A percentile compares a stretch with the other conserved stretches of the same genome.
These are phyloP conservation scores for Fraxinus velutina DNA, from an alignment of 305 asterid species.

Conservation along the genomic window DNA sequence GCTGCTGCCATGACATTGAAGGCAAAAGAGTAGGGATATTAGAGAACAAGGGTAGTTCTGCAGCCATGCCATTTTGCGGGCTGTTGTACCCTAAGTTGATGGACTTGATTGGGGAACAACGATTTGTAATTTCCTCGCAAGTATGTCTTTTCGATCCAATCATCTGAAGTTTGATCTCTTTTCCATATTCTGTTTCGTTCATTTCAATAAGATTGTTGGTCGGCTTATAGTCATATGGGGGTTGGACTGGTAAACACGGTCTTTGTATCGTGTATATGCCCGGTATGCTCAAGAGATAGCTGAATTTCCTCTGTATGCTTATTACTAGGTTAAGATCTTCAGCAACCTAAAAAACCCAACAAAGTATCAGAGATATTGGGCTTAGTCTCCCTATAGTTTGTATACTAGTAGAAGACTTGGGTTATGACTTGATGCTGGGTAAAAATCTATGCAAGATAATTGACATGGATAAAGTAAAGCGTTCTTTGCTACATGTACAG, in stretches of 20 bases:
- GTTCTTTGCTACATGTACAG: no score
- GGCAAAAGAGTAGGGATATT: constrained; percentile 56
- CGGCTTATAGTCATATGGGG: constrained; percentile 28
- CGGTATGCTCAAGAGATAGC: constrained; percentile 66
- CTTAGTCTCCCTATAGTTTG: no score
- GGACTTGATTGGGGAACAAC: constrained; percentile 39
- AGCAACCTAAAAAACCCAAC: constrained; percentile 36
- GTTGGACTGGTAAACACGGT: constrained; percentile 43
- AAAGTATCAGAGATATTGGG: not conserved
- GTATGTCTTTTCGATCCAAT: constrained; percentile 46
- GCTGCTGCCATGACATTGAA: constrained; percentile 19
- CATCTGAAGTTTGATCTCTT: constrained; percentile 30
- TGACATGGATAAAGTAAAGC: not conserved
- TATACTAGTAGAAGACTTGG: no score
- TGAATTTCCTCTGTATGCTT: constrained; percentile 66
- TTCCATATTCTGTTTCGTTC: constrained; percentile 20
- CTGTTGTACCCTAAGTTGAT: constrained; percentile 46
- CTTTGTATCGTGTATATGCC: constrained; percentile 56
- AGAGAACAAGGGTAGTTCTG: constrained; percentile 46
- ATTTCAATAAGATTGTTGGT: constrained; percentile 26
- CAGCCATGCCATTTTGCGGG: constrained; percentile 40
- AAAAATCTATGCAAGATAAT: not conserved
- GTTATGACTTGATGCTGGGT: no score
- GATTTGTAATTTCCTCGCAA: constrained; percentile 21
- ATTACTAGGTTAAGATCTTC: constrained; percentile 64